Evolutionary conservation across 2,329 filamentous ascomycete genomes (phyloP), one percentile per base, ranked within the genome.

Genomic region (Gaeumannomyces tritici): DNA sequence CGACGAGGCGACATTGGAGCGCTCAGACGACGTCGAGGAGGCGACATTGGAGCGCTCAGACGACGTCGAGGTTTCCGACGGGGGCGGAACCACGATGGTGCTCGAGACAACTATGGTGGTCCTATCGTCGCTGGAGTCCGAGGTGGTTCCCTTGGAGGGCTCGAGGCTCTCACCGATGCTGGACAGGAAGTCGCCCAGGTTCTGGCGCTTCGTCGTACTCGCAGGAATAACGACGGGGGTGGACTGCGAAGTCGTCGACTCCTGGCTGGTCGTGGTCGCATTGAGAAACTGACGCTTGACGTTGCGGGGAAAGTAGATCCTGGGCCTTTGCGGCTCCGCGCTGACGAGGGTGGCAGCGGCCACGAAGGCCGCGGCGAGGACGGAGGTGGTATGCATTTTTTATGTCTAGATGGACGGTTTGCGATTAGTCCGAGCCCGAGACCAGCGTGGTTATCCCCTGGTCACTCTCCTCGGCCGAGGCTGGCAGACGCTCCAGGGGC

Each of bases 241-340:
- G 2, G 56, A 58, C 55, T 56, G 55, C 26, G 55, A 56, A 6
- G 35, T 51, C 5, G 59, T 54, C 2, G 35, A 29, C 26, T 54
- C 59, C 24, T 31, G n/a, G 59, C 59, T 61, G 24, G 75, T 75
- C 64, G 71, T 69, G n/a, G 78, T 79, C 18, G 70, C 71, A 68
- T 82, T 82, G 64, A 68, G 67, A 61, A 78, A 75, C 63, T 80
- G 75, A 62, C 82, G 78, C 73, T 80, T 85, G 68, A 86, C 75
- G 56, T 83, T 77, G 62, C 80, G 77, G 15, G 83, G 83, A 65
- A 81, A 85, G 70, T 85, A 86, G 68, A 84, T 82, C 69, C 76
- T 79, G 24, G 82, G 82, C 65, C 75, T 74, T 42, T 79, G 73
- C 67, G 63, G 64, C 62, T 79, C 75, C 27, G 79, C 80, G 66